Evolutionary conservation across 148 eudicot species (phyloP).

Genomic region (Salicornia ramosissima): DNA sequence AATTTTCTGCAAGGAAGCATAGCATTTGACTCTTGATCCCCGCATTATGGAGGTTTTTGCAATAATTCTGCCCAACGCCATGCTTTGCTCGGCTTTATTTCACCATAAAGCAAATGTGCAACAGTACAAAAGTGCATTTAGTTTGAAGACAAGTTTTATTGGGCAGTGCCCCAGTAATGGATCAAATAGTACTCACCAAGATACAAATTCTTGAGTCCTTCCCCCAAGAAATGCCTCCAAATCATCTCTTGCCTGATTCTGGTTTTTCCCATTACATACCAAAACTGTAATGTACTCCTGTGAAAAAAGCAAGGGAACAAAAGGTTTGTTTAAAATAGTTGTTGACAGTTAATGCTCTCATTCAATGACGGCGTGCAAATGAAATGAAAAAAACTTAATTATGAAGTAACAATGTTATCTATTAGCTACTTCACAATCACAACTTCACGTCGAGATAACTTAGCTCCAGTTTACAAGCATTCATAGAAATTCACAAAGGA

Average conservation of each 20-base stretch:
- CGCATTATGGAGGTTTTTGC: background rate
- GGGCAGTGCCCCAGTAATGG: background rate
- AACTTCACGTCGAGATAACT: background rate
- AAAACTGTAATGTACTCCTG: constrained; percentile 54
- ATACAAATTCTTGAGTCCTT: constrained; percentile 40
- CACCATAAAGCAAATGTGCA: background rate
- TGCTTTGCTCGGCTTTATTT: background rate
- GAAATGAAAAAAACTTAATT: background rate
- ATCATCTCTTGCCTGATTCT: constrained; percentile 43
- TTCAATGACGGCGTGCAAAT: constrained; percentile 1
- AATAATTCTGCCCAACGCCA: background rate
- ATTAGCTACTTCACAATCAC: background rate
- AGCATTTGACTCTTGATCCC: background rate
- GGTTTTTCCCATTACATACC: constrained; percentile 44
- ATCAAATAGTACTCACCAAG: constrained; percentile 34
- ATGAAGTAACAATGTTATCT: background rate
- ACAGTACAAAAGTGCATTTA: background rate
- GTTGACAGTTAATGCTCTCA: background rate
- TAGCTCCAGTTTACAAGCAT: too few relatives aligned
- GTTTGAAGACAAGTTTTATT: background rate
- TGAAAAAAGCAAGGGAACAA: constrained; percentile 1
- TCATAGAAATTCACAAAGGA: background rate
- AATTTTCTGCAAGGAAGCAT: background rate
- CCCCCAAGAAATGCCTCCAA: constrained; percentile 49
- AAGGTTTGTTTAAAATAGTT: background rate